These are phyloP conservation scores for Margaritispora aquatica DNA, from an alignment of 495 filamentous ascomycete genomes.

Conservation along the genomic window DNA sequence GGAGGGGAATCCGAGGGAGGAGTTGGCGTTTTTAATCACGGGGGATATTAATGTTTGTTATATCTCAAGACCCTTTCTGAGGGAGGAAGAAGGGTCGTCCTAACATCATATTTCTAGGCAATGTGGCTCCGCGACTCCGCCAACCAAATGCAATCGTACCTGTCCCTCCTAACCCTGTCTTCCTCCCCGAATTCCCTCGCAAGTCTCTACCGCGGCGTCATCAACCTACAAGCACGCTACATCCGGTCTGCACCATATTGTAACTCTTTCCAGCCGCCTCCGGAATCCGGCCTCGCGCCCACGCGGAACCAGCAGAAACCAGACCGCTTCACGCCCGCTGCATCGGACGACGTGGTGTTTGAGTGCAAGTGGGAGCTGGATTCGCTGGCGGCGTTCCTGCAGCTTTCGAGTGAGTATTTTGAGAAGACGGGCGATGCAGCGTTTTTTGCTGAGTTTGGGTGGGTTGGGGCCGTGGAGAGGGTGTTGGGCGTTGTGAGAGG, in stretches of 20 bases:
- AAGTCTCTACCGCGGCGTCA: constrained; percentile 54
- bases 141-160: constrained; percentile 62
- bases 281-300: constrained; percentile 46
- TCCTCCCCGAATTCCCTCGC: constrained; percentile 42
- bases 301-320: constrained; percentile 41
- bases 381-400: constrained; percentile 84
- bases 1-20: constrained; percentile 35
- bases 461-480: constrained; percentile 43
- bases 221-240: constrained; percentile 61
- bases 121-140: constrained; percentile 68
- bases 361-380: constrained; percentile 99
- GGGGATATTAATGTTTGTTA: constrained; percentile 40
- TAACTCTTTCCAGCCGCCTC: constrained; percentile 71
- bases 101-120: too few species aligned
- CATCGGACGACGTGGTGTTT: constrained; percentile 68
- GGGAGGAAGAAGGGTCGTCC: too few species aligned
- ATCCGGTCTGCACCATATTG: constrained; percentile 53
- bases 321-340: constrained; percentile 47
- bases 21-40: constrained; percentile 42
- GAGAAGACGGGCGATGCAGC: constrained; percentile 46
- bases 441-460: constrained; percentile 52
- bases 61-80: neutral
- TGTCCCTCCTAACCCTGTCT: constrained; percentile 44
- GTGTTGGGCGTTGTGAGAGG: too few species aligned
- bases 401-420: constrained; percentile 53